phyloP scores from a whole-genome alignment of 2,329 filamentous ascomycete genomes.

The Calonectria fujianensis region DNA sequence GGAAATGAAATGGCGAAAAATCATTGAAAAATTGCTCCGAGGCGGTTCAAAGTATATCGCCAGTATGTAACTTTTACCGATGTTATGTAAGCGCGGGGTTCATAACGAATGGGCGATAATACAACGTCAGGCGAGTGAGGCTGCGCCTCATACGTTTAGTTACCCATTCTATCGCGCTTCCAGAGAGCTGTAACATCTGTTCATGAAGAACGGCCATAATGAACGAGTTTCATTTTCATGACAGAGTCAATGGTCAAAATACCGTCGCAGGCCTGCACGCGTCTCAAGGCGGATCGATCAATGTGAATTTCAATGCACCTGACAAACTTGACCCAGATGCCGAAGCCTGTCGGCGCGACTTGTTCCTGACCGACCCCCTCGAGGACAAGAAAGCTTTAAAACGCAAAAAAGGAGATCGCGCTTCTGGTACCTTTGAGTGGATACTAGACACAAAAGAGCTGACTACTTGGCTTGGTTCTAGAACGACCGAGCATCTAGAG shows the following conservation, averaged over 20 bases:
- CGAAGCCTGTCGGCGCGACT: slow-evolving; percentile 39
- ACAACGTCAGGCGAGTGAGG: neutral
- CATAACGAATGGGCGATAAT: no score
- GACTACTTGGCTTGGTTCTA: slow-evolving; percentile 43
- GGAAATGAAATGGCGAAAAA: neutral
- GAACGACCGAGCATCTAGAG: neutral
- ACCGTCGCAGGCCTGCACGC: neutral
- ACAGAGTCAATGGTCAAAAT: neutral
- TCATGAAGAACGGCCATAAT: neutral
- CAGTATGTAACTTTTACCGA: neutral
- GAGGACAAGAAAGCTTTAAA: slow-evolving; percentile 47
- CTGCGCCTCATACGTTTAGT: neutral
- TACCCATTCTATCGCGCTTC: neutral
- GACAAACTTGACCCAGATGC: neutral
- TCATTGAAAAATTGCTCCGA: neutral
- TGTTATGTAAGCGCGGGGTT: neutral
- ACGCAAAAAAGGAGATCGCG: slow-evolving; percentile 49
- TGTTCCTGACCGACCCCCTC: slow-evolving; percentile 48
- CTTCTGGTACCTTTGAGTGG: slow-evolving; percentile 47
- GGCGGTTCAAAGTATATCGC: neutral
- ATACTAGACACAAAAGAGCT: slow-evolving; percentile 46
- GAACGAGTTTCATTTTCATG: neutral
- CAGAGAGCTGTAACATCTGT: neutral
- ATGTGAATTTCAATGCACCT: neutral
- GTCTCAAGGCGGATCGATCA: neutral